Evolutionary conservation across 1,139 yeast genomes (phyloP), one percentile per base, ranked within the genome.

Genomic region (Kodamaea fungicola): DNA sequence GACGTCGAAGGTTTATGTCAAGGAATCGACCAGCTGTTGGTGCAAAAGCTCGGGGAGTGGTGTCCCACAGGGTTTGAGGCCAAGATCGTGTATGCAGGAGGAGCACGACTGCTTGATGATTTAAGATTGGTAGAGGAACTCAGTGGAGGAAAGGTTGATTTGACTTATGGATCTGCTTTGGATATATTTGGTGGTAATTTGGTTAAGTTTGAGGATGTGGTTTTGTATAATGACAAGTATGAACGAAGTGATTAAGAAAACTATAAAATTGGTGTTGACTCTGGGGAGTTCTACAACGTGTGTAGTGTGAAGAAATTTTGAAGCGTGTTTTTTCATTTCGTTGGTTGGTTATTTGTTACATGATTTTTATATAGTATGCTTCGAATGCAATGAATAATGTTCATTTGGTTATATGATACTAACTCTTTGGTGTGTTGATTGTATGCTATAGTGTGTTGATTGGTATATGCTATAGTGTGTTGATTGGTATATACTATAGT

Each of bases 1-100:
- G 98, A 92, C 58, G 97, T 92, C 2, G 99, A 92, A 61, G 99
- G 99, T 0, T 69, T 92, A 21, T 92, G 98, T 57, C 75, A 79
- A 31, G 99, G 99, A 1, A 86, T 92, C 31, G 98, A 92, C 53
- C 80, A 80, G 51, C 74, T 80, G 12, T 67, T 92, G 37, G 97
- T 92, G 4, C 42, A 45, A 21, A 74, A 74, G 39, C 67, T 92
- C 28, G 89, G 90, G 9, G 76, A 81, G 47, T 92, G 98, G 97
- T 77, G 83, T 42, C 73, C 76, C 2, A 31, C 43, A 1, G 72
- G 70, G 1, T 71, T 78, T 34, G 76, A 73, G 27, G 74, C 86
- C 2, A 89, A 83, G 29, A 78, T 87, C 6, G 96, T 90, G 1
- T 92, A 92, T 59, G 99, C 98, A 27, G 99, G 99, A 9, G 99